Evolutionary conservation across 768 basidiomycete species (phyloP), one percentile per base, ranked within the genome.

Genomic region (Cytidiella melzeri): DNA sequence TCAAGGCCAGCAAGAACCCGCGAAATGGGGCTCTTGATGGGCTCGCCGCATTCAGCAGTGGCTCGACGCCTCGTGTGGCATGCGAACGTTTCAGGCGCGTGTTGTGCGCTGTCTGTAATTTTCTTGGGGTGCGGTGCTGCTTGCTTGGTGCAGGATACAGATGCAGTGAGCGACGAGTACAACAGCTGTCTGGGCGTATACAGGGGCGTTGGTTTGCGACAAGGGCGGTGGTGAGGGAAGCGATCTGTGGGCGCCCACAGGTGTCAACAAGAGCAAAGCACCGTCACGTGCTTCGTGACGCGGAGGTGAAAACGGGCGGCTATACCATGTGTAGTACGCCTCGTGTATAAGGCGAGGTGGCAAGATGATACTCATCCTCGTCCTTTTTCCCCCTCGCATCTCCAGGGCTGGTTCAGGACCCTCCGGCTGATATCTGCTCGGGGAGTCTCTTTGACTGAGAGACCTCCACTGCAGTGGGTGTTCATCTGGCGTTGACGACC

Each of bases 291-390:
- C 11, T 30, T 37, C 30, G 47, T 11, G 26, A 20, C 43, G n/a
- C 15, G n/a, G 24, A 23, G 41, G 45, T 13, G 23, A 47, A 39
- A 43, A 44, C 45, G 41, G 47, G 47, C 18, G 25, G 41, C 23
- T 30, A 36, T 28, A 41, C 40, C 52, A 43, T 47, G 52, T 47
- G 41, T 43, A 40, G 15, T 45, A 12, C 42, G 53, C 48, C 47
- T 51, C 53, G 49, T 48, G 48, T 46, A 53, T 45, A 45, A 48
- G 49, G 53, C 38, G 39, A 48, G 53, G 53, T 26, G 37, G 13
- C 42, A 28, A 39, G 48, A 38, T 44, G 48, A 50, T 50, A 24
- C 28, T 18, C 26, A 49, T 36, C 36, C 43, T 43, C 36, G 46
- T 37, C 43, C 39, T 36, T n/a, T n/a, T 46, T 30, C 44, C 42